phyloP scores from a whole-genome alignment of 1,284 basidiomycete species.

The Coriolopsis trogii region DNA sequence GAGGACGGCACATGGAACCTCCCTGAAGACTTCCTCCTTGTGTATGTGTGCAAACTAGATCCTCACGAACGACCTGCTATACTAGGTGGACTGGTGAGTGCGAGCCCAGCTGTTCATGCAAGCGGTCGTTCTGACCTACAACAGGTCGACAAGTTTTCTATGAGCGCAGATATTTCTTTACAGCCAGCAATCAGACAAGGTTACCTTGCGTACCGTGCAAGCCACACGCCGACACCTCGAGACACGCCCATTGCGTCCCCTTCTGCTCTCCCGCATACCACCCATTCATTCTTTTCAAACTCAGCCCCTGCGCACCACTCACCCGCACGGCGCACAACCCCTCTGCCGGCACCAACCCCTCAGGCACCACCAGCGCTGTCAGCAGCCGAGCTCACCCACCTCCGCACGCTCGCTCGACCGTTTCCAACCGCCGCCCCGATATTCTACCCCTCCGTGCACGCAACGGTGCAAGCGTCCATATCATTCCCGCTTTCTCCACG shows the following conservation, averaged over 20 bases:
- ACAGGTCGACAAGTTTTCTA: constrained; percentile 77
- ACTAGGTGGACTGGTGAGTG: constrained; percentile 61
- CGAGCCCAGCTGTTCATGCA: too few relatives aligned
- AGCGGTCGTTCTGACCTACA: neutral
- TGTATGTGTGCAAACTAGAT: constrained; percentile 72
- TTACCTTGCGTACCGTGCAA: constrained; percentile 28
- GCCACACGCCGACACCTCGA: constrained; percentile 28
- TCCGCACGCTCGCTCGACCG: constrained; percentile 34
- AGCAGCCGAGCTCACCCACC: constrained; percentile 41
- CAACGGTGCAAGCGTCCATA: neutral
- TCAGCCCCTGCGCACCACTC: constrained; percentile 28
- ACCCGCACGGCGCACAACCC: constrained; percentile 17
- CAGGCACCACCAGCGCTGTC: constrained; percentile 35
- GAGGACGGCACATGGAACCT: constrained; percentile 52
- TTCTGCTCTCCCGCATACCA: constrained; percentile 38
- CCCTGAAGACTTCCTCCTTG: constrained; percentile 70
- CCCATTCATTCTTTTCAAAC: constrained; percentile 31
- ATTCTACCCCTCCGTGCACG: constrained; percentile 19
- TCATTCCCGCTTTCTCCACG: neutral
- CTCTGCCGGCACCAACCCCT: constrained; percentile 21
- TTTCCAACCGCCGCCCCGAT: constrained; percentile 17
- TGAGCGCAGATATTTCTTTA: constrained; percentile 62
- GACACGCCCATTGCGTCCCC: constrained; percentile 38
- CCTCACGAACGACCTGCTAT: constrained; percentile 64
- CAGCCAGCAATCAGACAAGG: constrained; percentile 27